These are phyloP conservation scores for Candida sphagnicola DNA, from an alignment of 805 yeast species.

Conservation along the genomic window DNA sequence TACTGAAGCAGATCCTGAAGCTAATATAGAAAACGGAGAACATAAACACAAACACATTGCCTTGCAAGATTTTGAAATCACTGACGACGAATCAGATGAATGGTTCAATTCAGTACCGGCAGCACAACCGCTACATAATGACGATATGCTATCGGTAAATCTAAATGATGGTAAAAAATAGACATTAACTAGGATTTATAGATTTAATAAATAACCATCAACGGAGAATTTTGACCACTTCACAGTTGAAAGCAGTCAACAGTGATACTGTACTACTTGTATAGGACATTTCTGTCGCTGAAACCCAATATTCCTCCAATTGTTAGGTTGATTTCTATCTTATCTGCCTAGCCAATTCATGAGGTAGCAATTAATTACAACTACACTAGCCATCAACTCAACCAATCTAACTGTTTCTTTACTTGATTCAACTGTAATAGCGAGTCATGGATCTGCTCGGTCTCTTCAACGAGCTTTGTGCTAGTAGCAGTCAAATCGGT, in stretches of 20 bases:
- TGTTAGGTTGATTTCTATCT: too few relatives aligned
- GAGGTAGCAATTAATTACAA: not conserved
- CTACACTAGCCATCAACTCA: slow-evolving; percentile 6
- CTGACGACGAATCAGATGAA: slow-evolving; percentile 22
- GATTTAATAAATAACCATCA: not conserved
- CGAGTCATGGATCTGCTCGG: slow-evolving; percentile 12
- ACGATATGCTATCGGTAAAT: not conserved
- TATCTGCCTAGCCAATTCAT: too few relatives aligned
- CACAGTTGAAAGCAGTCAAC: slow-evolving; percentile 7
- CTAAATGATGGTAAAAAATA: not conserved
- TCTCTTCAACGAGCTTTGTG: slow-evolving; percentile 7
- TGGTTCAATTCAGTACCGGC: too few relatives aligned
- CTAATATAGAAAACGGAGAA: not conserved
- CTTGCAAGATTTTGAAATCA: slow-evolving; percentile 25
- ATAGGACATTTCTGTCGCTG: too few relatives aligned
- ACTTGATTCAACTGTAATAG: slow-evolving; percentile 16
- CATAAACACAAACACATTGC: slow-evolving; percentile 17
- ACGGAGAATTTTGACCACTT: not conserved
- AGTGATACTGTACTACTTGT: too few relatives aligned
- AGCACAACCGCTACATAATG: not conserved
- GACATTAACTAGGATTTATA: not conserved
- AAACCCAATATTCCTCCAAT: not conserved
- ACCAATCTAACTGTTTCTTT: slow-evolving; percentile 22
- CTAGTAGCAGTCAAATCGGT: slow-evolving; percentile 10
- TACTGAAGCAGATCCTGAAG: not conserved